A percentile compares a stretch with the other conserved stretches of the same genome.
Conservation (phyloP, 306 rosid genomes). For the Rubus parviflorus region DNA sequence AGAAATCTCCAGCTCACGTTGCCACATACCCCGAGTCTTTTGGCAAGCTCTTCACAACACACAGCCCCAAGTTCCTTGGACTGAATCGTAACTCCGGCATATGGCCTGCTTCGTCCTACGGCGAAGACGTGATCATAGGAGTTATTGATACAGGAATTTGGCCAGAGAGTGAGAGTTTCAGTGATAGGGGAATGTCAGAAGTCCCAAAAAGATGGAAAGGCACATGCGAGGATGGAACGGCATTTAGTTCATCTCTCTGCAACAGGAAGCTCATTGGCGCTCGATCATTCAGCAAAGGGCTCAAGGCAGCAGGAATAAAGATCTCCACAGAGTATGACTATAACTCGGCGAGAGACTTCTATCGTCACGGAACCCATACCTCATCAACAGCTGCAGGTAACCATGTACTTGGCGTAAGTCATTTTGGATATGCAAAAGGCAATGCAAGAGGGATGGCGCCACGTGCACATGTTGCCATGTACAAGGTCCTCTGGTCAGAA, state of each 20-base stretch:
- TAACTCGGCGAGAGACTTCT: slow-evolving; percentile 10
- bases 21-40: slow-evolving; percentile 20
- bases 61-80: slow-evolving; percentile 28
- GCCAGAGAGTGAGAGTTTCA: slow-evolving; percentile 24
- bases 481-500: neutral
- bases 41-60: slow-evolving; percentile 24
- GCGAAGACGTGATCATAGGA: slow-evolving; percentile 26
- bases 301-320: neutral
- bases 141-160: slow-evolving; percentile 25
- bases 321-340: neutral
- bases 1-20: slow-evolving; percentile 4
- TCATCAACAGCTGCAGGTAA: slow-evolving; percentile 26
- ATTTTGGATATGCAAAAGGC: slow-evolving; percentile 19
- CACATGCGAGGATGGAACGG: slow-evolving; percentile 10
- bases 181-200: slow-evolving; percentile 13
- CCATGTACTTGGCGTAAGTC: slow-evolving; percentile 11
- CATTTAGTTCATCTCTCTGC: slow-evolving; percentile 24
- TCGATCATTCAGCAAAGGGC: slow-evolving; percentile 13
- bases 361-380: slow-evolving; percentile 32
- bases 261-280: slow-evolving; percentile 31
- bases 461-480: slow-evolving; percentile 15
- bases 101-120: slow-evolving; percentile 11
- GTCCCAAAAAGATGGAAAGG: slow-evolving; percentile 31
- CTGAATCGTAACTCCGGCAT: neutral
- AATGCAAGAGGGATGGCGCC: slow-evolving; percentile 22